These are phyloP conservation scores for Umbelopsis sp. DNA, from an alignment of 192 early-diverging fungal genomes.

Conservation along the genomic window DNA sequence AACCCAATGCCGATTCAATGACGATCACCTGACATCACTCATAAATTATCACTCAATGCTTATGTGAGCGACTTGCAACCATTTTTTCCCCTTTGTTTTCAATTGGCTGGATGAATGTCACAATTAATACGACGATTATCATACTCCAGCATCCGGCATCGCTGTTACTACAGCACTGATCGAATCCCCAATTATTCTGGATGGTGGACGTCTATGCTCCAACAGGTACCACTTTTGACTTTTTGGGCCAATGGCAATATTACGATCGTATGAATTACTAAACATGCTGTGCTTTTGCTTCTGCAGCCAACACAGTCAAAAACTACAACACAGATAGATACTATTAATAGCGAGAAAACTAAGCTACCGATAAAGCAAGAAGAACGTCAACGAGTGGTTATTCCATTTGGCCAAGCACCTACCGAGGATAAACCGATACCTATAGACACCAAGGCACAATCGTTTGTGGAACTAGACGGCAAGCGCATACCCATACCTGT, in stretches of 20 bases:
- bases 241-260: no score
- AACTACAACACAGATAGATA: not conserved
- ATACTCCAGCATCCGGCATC: not conserved
- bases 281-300: not conserved
- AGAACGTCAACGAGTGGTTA: not conserved
- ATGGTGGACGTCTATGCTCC: conserved; percentile 24
- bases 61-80: no score
- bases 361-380: not conserved
- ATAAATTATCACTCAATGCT: no score
- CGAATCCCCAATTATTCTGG: conserved; percentile 25
- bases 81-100: no score
- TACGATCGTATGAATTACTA: no score
- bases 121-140: not conserved
- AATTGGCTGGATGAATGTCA: conserved; percentile 7
- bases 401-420: conserved; percentile 20
- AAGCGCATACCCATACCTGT: conserved; percentile 1
- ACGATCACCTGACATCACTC: no score
- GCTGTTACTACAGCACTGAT: not conserved
- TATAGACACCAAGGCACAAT: not conserved
- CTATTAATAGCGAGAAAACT: not conserved
- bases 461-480: not conserved
- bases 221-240: not conserved
- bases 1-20: no score
- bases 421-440: not conserved
- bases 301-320: not conserved